Evolutionary conservation across 257 asterid species (phyloP).

Genomic region (Marsdenia floribunda): DNA sequence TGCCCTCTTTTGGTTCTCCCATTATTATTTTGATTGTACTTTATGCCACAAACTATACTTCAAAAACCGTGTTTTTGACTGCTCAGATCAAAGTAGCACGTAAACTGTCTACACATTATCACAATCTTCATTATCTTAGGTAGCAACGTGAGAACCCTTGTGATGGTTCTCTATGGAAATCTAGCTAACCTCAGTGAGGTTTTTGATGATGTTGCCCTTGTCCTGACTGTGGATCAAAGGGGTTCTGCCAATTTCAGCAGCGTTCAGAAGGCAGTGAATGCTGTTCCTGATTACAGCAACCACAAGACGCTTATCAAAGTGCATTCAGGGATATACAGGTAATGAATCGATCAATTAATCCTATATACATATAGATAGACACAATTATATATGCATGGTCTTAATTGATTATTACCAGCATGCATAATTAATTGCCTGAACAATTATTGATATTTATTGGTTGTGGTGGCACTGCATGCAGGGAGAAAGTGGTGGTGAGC

Average conservation of each 20-base stretch:
- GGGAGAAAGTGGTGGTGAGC: constrained; percentile 65
- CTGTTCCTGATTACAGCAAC: constrained; percentile 47
- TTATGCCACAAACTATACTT: constrained; percentile 15
- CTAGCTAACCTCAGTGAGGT: constrained; percentile 29
- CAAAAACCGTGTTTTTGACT: neutral
- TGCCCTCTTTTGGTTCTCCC: constrained; percentile 42
- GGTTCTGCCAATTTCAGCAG: constrained; percentile 76
- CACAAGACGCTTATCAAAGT: constrained; percentile 49
- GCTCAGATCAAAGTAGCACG: constrained; percentile 2
- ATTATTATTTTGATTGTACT: constrained; percentile 27
- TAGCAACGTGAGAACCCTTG: constrained; percentile 27
- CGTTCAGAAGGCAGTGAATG: constrained; percentile 69
- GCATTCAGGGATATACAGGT: constrained; percentile 69
- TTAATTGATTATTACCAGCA: no score
- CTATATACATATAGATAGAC: no score
- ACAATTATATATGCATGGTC: no score
- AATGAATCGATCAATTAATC: no score
- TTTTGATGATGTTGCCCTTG: constrained; percentile 35
- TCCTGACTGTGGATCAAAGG: constrained; percentile 51
- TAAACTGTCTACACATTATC: constrained; percentile 20
- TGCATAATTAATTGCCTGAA: no score
- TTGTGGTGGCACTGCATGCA: constrained; percentile 13
- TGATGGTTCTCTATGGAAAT: constrained; percentile 38
- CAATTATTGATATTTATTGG: no score
- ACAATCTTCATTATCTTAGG: constrained; percentile 21